Base-by-base conservation (phyloP, 176 grass and related monocot genomes). In the Eremochloa ophiuroides region DNA sequence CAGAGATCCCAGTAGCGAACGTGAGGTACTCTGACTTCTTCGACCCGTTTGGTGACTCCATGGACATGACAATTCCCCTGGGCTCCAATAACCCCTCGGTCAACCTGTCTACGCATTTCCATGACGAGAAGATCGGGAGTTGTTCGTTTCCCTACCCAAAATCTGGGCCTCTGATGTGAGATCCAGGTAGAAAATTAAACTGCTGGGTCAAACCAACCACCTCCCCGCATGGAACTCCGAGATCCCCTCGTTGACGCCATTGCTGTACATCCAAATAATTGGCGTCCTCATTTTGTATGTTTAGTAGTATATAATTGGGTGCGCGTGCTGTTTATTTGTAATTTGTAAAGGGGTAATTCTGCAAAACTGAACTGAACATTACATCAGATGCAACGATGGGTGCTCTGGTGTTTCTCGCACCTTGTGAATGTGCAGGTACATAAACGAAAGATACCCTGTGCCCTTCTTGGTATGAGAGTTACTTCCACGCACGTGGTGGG, bases 1-100 rank as follows among this genome's bases (percentile, higher is more conserved):
- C 96, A 28, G 96, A 99, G 51, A 93, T 99, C 60, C 87, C 86
- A 35, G 89, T 88, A 47, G 91, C 84, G 23, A 82, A 79, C 30
- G 80, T 90, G 44, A 86, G 93, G 85, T 93, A 95, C 73, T 95
- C 96, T 5, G 96, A 99, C 42, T 88, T 95, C 68, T 99, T 93
- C 62, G 74, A 84, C 27, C 87, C 96, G 18, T 83, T 89, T 39
- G 77, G 33, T 58, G 90, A 99, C 62, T 75, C 91, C 65, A 73
- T 89, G 84, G 86, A 83, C 80, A 84, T 85, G 28, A 12, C 47
- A 3, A 83, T 86, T 23, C 69, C 78, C 27, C 81, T 78, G 76
- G 85, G 66, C 74, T 67, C 59, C 67, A 86, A 15, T 62, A 28
- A 8, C 83, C 85, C 46, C 80, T 74, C 72, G 15, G 83, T 61